A percentile compares a stretch with the other conserved stretches of the same genome.
Conservation (phyloP, 805 yeast species). For the Wickerhamiella slavikovae region DNA sequence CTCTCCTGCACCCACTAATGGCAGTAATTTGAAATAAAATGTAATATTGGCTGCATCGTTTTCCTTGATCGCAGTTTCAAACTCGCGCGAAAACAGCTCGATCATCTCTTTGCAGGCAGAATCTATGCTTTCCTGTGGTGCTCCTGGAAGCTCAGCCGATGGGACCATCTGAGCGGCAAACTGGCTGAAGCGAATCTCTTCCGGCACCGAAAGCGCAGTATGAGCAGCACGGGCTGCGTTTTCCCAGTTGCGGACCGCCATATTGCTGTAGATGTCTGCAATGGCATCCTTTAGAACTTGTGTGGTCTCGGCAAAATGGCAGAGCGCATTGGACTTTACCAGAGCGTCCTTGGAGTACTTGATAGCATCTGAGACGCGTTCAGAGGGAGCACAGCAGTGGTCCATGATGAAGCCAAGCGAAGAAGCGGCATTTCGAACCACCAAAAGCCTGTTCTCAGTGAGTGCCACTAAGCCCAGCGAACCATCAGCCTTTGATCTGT, state of each 20-base stretch:
- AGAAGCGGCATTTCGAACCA: too few species aligned
- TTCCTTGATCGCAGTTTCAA: conserved; percentile 44
- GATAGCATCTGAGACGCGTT: too few species aligned
- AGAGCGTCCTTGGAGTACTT: too few species aligned
- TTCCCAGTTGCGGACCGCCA: conserved; percentile 49
- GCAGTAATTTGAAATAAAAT: conserved; percentile 67
- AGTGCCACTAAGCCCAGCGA: too few species aligned
- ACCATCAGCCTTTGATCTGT: too few species aligned
- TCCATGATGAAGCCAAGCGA: too few species aligned
- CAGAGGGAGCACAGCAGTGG: too few species aligned
- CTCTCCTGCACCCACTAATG: conserved; percentile 52
- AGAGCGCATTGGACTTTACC: too few species aligned
- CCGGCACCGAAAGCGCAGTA: conserved; percentile 33
- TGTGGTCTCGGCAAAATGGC: conserved; percentile 42
- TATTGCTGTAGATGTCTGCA: conserved; percentile 42
- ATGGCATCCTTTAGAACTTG: conserved; percentile 47
- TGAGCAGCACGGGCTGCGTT: conserved; percentile 55
- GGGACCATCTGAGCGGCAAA: conserved; percentile 75
- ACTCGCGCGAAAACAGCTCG: conserved; percentile 35
- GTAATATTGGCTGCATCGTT: conserved; percentile 55
- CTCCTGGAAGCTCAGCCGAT: conserved; percentile 63
- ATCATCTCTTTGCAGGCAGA: conserved; percentile 42
- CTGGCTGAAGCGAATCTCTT: conserved; percentile 32
- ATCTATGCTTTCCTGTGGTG: conserved; percentile 36
- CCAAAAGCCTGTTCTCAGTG: too few species aligned